Percentiles rank a stretch among this genome's conserved stretches.
Conservation (phyloP, 176 grass and related monocot species). For the Aegilops sharonensis region DNA sequence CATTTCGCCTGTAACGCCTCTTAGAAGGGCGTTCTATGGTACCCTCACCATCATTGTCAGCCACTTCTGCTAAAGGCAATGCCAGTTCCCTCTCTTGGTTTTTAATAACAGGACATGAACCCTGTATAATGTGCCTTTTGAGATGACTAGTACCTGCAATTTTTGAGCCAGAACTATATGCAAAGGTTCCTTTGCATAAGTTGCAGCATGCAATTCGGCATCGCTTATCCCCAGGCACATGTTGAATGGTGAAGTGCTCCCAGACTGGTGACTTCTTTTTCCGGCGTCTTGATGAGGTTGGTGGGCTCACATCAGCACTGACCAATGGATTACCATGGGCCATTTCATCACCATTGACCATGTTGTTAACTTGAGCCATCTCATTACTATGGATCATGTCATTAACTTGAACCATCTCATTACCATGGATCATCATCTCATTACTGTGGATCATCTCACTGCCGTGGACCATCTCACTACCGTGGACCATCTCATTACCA, state of each 20-base stretch:
- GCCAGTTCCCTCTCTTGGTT: not conserved
- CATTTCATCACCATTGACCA: slow-evolving; percentile 8
- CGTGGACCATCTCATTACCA: slow-evolving; percentile 10
- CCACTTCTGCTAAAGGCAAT: not conserved
- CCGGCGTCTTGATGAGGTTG: not conserved
- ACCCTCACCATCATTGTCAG: slow-evolving; percentile 16
- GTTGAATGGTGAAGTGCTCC: slow-evolving; percentile 17
- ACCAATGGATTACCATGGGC: not conserved
- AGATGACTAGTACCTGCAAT: slow-evolving; percentile 22
- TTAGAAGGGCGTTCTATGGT: slow-evolving; percentile 22
- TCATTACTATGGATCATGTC: slow-evolving; percentile 5
- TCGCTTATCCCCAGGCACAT: not conserved
- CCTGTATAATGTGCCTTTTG: not conserved
- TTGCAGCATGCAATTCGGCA: slow-evolving; percentile 13
- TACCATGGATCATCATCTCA: not conserved
- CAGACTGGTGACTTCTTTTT: slow-evolving; percentile 12
- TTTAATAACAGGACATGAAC: slow-evolving; percentile 19
- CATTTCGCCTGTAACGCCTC: slow-evolving; percentile 46
- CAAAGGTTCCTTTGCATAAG: slow-evolving; percentile 13
- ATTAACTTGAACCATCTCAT: not conserved
- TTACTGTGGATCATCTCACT: not conserved
- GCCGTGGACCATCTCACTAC: not conserved
- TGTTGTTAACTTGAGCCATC: slow-evolving; percentile 2
- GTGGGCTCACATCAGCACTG: not conserved
- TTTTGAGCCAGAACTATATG: not conserved